A percentile compares a stretch with the other conserved stretches of the same genome.
phyloP scores from a whole-genome alignment of 345 rosid genomes.

The Aquilaria malaccensis region DNA sequence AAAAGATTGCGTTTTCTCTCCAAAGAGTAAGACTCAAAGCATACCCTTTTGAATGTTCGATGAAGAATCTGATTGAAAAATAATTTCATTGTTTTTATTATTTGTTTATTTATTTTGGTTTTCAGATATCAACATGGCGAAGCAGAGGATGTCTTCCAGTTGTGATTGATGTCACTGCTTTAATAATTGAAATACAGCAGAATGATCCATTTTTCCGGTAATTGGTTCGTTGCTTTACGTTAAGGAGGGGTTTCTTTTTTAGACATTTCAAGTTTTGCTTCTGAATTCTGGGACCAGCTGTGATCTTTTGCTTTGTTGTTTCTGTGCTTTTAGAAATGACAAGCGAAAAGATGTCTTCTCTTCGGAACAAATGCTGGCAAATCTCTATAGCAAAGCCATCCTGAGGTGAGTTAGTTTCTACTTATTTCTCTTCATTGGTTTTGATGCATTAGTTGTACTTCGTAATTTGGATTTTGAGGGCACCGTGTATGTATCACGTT shows the following conservation, averaged over 20 bases:
- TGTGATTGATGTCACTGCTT: slow-evolving; percentile 76
- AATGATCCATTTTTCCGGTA: slow-evolving; percentile 73
- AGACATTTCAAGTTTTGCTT: background rate
- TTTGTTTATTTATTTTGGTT: background rate
- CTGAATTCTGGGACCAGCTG: background rate
- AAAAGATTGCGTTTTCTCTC: slow-evolving; percentile 45
- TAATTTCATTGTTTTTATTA: background rate
- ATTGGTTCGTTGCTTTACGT: background rate
- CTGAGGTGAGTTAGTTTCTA: slow-evolving; percentile 47
- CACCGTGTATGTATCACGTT: background rate
- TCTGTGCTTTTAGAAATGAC: slow-evolving; percentile 32
- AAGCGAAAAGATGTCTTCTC: slow-evolving; percentile 32
- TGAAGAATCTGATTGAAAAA: background rate
- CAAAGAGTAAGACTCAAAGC: slow-evolving; percentile 40
- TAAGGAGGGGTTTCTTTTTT: background rate
- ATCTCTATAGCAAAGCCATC: slow-evolving; percentile 79
- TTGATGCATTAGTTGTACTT: too few species aligned
- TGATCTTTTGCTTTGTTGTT: background rate
- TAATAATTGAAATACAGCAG: slow-evolving; percentile 68
- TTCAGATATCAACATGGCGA: slow-evolving; percentile 73
- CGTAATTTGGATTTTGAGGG: background rate
- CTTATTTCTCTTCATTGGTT: too few species aligned
- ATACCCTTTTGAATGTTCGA: slow-evolving; percentile 3
- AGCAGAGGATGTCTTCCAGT: slow-evolving; percentile 81
- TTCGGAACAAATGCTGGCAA: slow-evolving; percentile 70